Evolutionary conservation across 768 basidiomycete species (phyloP).

Genomic region (Boletus coccyginus): DNA sequence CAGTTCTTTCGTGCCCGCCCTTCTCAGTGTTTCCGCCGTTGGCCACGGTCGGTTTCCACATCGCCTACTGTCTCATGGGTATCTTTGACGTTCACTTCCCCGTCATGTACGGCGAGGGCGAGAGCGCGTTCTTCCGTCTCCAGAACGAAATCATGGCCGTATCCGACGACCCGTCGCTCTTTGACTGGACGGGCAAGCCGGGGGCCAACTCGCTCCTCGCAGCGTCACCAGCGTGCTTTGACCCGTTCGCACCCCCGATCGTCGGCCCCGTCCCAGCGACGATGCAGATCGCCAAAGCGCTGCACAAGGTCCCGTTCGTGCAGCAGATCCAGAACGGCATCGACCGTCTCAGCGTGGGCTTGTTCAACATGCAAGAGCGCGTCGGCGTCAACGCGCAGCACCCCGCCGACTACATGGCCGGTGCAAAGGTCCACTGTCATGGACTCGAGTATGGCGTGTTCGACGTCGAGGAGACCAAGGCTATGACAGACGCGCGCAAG

Average conservation of each 20-base stretch:
- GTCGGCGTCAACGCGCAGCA: conserved; percentile 19
- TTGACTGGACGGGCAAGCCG: conserved; percentile 24
- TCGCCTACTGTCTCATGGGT: conserved; percentile 29
- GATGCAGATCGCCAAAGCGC: background rate
- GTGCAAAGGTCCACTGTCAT: conserved; percentile 20
- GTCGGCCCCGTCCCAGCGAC: conserved; percentile 18
- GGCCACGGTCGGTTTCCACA: no score
- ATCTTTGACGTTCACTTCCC: conserved; percentile 27
- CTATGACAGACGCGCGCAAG: conserved; percentile 7
- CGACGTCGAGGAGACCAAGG: conserved; percentile 16
- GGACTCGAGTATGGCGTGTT: conserved; percentile 18
- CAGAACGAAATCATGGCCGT: conserved; percentile 27
- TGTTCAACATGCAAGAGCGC: conserved; percentile 22
- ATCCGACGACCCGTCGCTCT: conserved; percentile 22
- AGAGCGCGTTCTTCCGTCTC: conserved; percentile 25
- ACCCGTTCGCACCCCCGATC: conserved; percentile 17
- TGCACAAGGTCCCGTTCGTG: conserved; percentile 13
- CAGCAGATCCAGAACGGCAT: conserved; percentile 11
- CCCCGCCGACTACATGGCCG: conserved; percentile 19
- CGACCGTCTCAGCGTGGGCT: conserved; percentile 9
- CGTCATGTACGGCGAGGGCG: conserved; percentile 30
- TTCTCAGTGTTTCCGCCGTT: no score
- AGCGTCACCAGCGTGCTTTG: conserved; percentile 18
- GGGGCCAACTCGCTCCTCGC: conserved; percentile 18
- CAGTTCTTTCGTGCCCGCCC: no score